Evolutionary conservation across 352 stramenopile species (phyloP).

Genomic region (Phytophthora melonis): DNA sequence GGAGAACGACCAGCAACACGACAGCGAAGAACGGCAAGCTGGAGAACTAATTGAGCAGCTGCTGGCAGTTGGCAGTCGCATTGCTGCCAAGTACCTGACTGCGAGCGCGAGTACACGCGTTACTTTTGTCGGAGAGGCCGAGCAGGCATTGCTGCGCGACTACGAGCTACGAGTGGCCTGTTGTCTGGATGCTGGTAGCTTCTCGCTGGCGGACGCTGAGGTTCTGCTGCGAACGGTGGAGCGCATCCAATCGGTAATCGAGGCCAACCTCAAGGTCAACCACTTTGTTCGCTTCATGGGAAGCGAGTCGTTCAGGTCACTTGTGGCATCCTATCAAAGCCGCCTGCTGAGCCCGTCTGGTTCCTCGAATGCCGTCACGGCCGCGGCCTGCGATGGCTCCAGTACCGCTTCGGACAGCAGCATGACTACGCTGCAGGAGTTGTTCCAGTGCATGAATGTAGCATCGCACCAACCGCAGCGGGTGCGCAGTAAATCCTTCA

Average conservation of each 20-base stretch:
- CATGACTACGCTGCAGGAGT: conserved; percentile 85
- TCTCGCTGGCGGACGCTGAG: conserved; percentile 73
- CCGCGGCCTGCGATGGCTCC: conserved; percentile 36
- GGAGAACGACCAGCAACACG: conserved; percentile 35
- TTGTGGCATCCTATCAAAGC: conserved; percentile 82
- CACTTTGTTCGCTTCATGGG: conserved; percentile 90
- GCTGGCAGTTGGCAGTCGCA: conserved; percentile 56
- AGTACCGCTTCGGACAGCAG: conserved; percentile 76
- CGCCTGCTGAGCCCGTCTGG: conserved; percentile 74
- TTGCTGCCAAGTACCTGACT: conserved; percentile 73
- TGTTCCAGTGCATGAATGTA: conserved; percentile 92
- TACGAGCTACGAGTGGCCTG: conserved; percentile 68
- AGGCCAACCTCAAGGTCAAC: conserved; percentile 86
- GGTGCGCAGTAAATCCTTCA: conserved; percentile 77
- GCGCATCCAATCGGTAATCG: conserved; percentile 66
- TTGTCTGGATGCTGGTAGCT: conserved; percentile 71
- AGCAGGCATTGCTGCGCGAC: conserved; percentile 64
- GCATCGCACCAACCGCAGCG: conserved; percentile 82
- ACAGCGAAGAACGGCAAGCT: conserved; percentile 40
- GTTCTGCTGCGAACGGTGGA: conserved; percentile 64
- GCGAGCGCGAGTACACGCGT: conserved; percentile 62
- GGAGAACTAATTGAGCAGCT: conserved; percentile 80
- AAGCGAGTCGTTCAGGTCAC: conserved; percentile 81
- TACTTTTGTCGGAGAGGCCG: conserved; percentile 74
- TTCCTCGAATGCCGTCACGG: conserved; percentile 32